A percentile compares a stretch with the other conserved stretches of the same genome.
Conservation (phyloP, 768 basidiomycete species). For the Strobilomyces confusus region DNA sequence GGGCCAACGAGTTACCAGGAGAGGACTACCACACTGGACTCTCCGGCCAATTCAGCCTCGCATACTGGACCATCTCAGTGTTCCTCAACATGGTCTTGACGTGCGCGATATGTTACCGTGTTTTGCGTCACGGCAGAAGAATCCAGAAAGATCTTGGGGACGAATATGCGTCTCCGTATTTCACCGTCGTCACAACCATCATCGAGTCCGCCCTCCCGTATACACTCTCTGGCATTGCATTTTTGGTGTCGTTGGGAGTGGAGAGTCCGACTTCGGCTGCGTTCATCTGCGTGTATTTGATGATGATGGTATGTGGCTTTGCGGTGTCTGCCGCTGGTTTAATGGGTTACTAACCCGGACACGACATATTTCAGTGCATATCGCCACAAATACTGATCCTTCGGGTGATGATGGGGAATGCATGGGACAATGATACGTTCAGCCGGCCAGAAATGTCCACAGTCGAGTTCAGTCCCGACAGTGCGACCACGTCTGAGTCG, state of each 20-base stretch:
- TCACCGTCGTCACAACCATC: not conserved
- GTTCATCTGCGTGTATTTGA: not conserved
- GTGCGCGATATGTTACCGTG: not conserved
- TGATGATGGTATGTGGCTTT: not conserved
- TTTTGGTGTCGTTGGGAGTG: no score
- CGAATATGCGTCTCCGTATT: not conserved
- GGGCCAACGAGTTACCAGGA: not conserved
- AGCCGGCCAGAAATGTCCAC: no score
- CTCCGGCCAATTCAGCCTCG: not conserved
- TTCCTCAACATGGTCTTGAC: not conserved
- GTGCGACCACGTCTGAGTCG: no score
- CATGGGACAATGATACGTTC: no score
- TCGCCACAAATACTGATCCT: not conserved
- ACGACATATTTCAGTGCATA: not conserved
- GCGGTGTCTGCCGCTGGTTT: no score
- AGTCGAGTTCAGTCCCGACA: no score
- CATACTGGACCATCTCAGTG: not conserved
- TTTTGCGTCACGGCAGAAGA: not conserved
- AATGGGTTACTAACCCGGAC: no score
- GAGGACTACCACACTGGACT: not conserved
- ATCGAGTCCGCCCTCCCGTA: not conserved
- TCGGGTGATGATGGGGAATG: not conserved
- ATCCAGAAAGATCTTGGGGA: not conserved
- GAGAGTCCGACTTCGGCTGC: no score
- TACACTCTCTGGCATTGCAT: not conserved